Base-by-base conservation (phyloP, 805 yeast species). In the Wickerhamomyces pijperi region DNA sequence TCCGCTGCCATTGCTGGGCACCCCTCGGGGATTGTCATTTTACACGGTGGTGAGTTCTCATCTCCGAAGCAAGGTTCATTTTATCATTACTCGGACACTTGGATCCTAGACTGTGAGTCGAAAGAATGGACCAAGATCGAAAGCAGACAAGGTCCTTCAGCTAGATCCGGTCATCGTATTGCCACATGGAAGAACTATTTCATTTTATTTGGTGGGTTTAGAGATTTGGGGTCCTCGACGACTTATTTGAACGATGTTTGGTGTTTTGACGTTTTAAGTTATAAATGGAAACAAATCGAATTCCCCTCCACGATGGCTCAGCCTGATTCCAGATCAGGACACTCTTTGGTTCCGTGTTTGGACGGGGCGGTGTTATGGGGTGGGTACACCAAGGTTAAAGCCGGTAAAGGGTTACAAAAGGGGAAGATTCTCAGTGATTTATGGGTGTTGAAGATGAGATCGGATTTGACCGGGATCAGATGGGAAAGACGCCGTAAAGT, bases 41-140 rank as follows among this genome's bases (percentile, higher is more conserved):
- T 90, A 67, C 92, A 86, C 62, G 98, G 97, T 37, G 98, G 98
- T 51, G 98, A 90, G 60, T 90, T 92, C 51, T 84, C 96, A 2
- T 83, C 95, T 14, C 97, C 97, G 3, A 90, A 90, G 51, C 98
- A 90, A 58, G 76, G 85, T 37, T 86, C 96, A 0, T 90, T 90
- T 60, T 92, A 92, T 58, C 98, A 90, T 60, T 90, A 85, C 57
- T 90, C 95, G 15, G 98, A 90, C 55, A 82, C 96, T 4, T 90
- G 98, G 98, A 69, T 90, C 36, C 64, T 90, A 43, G 97, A 92
- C 52, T 74, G 88, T 2, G 76, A 71, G 25, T 67, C 81, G 15
- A 86, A 83, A 51, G 95, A 87, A 59, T 90, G 97, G 97, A 68
- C 82, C 18, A 87, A 88, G 53, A 64, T 87, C 5, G 97, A 90